Evolutionary conservation across 1,284 basidiomycete species (phyloP).

Genomic region (Fomitopsis palustris): DNA sequence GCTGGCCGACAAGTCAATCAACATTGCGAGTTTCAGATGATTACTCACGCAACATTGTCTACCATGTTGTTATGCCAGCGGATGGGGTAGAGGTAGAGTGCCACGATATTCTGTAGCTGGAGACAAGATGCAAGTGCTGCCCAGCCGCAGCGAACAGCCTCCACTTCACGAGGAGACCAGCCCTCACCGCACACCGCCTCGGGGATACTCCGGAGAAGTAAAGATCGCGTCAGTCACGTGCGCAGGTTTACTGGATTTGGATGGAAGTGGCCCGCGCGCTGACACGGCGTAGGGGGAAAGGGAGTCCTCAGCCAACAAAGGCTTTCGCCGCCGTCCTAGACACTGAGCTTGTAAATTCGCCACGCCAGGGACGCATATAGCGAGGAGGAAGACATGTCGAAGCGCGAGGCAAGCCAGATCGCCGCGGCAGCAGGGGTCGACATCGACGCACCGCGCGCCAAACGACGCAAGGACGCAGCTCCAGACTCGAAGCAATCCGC

Average conservation of each 20-base stretch:
- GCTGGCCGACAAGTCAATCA: too few relatives aligned
- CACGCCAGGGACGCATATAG: background rate
- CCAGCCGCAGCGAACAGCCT: too few relatives aligned
- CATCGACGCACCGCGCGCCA: constrained; percentile 58
- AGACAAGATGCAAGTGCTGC: too few relatives aligned
- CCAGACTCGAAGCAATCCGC: constrained; percentile 20
- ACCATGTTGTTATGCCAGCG: too few relatives aligned
- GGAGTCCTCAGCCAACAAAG: constrained; percentile 14
- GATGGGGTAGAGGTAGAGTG: too few relatives aligned
- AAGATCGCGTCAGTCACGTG: constrained; percentile 21
- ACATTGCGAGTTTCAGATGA: too few relatives aligned
- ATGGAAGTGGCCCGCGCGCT: constrained; percentile 10
- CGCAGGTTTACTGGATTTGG: constrained; percentile 7
- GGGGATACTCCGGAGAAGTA: too few relatives aligned
- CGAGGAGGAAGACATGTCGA: constrained; percentile 45
- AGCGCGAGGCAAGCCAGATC: constrained; percentile 55
- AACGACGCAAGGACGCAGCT: constrained; percentile 60
- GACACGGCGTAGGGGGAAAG: constrained; percentile 6
- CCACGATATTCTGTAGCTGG: too few relatives aligned
- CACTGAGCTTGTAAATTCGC: constrained; percentile 6
- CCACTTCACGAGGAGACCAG: too few relatives aligned
- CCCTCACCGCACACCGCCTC: too few relatives aligned
- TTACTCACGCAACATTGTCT: too few relatives aligned
- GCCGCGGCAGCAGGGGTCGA: constrained; percentile 46
- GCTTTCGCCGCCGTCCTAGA: constrained; percentile 9